phyloP scores from a whole-genome alignment of 352 stramenopile species.

The Phytophthora palmivora region DNA sequence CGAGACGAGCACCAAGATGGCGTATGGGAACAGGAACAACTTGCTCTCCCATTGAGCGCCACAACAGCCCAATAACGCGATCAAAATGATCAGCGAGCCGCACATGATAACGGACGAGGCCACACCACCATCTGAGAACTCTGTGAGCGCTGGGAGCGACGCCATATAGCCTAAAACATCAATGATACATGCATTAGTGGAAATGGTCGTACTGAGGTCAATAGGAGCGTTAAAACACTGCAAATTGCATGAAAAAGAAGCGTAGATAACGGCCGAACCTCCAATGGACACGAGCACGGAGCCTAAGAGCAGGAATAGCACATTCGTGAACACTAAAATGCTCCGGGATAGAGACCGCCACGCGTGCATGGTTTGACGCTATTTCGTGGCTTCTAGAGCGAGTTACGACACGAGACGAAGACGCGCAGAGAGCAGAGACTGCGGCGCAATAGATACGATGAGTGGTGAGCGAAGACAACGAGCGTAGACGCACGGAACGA shows the following conservation, averaged over 20 bases:
- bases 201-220: slow-evolving; percentile 7
- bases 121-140: slow-evolving; percentile 84
- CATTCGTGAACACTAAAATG: slow-evolving; percentile 89
- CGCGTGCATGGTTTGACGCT: slow-evolving; percentile 40
- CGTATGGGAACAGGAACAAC: slow-evolving; percentile 85
- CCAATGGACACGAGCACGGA: slow-evolving; percentile 82
- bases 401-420: slow-evolving; percentile 29
- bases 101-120: slow-evolving; percentile 84
- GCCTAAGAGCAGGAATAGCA: slow-evolving; percentile 87
- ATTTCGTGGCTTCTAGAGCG: slow-evolving; percentile 18
- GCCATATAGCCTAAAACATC: slow-evolving; percentile 74
- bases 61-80: slow-evolving; percentile 80
- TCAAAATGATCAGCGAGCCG: slow-evolving; percentile 78
- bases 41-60: slow-evolving; percentile 89
- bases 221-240: background rate
- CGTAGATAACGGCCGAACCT: slow-evolving; percentile 41
- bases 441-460: slow-evolving; percentile 4
- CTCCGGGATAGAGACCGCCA: slow-evolving; percentile 81
- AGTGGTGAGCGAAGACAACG: background rate
- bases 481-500: slow-evolving; percentile 10
- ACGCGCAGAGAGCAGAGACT: slow-evolving; percentile 4
- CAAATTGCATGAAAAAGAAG: slow-evolving; percentile 5
- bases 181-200: slow-evolving; percentile 15
- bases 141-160: slow-evolving; percentile 76
- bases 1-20: slow-evolving; percentile 79